A percentile compares a stretch with the other conserved stretches of the same genome.
Conservation (phyloP, 768 basidiomycete species). For the Tylopilus cervinicoccineus region DNA sequence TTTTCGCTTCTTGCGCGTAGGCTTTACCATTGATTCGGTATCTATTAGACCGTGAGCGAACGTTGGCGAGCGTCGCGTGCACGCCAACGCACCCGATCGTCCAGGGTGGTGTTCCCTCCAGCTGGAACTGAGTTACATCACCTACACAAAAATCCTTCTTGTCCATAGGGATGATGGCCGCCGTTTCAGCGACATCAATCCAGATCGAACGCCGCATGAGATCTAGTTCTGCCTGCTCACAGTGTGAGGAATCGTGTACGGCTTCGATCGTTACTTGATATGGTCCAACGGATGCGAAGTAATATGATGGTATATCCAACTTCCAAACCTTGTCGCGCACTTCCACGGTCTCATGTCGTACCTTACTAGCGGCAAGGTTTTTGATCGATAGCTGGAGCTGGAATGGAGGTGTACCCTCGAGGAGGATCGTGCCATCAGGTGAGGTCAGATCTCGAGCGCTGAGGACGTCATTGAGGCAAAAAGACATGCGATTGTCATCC, state of each 20-base stretch:
- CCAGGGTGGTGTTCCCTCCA: conserved; percentile 95
- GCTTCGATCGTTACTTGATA: conserved; percentile 77
- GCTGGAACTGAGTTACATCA: conserved; percentile 83
- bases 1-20: conserved; percentile 68
- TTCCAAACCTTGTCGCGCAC: conserved; percentile 59
- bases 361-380: conserved; percentile 68
- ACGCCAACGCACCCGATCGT: conserved; percentile 59
- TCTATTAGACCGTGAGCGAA: conserved; percentile 35
- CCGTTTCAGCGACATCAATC: conserved; percentile 96
- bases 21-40: conserved; percentile 78
- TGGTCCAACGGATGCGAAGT: conserved; percentile 74
- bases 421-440: conserved; percentile 51
- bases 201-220: conserved; percentile 59
- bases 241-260: conserved; percentile 76
- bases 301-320: conserved; percentile 63
- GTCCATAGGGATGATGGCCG: conserved; percentile 84
- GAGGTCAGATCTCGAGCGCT: conserved; percentile 47
- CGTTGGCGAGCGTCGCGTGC: background rate
- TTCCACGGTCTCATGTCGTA: conserved; percentile 54
- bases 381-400: conserved; percentile 68
- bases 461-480: conserved; percentile 72
- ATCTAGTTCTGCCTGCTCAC: conserved; percentile 69
- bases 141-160: conserved; percentile 85
- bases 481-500: conserved; percentile 59
- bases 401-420: conserved; percentile 89